These are phyloP conservation scores for Talaromyces wortmannii DNA, from an alignment of 495 filamentous ascomycete genomes.

Conservation along the genomic window DNA sequence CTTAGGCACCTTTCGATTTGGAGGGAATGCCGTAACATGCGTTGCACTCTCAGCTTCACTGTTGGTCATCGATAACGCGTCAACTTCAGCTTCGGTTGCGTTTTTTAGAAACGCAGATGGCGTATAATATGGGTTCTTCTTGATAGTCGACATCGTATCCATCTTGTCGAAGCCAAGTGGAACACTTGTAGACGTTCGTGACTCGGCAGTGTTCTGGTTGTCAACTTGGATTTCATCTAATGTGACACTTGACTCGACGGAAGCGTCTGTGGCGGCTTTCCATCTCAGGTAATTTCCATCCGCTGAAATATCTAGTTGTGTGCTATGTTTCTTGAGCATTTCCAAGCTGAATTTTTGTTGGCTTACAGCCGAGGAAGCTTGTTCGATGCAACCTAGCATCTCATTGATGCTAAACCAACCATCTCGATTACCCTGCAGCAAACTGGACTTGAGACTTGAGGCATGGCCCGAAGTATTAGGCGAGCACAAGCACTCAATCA, in stretches of 20 bases:
- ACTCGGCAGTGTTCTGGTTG: not conserved
- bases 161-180: not conserved
- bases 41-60: constrained; percentile 25
- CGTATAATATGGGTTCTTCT: constrained; percentile 45
- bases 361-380: constrained; percentile 44
- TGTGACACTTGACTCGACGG: not conserved
- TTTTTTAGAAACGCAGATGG: constrained; percentile 22
- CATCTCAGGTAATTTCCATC: constrained; percentile 72
- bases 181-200: not conserved
- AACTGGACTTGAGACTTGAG: not conserved
- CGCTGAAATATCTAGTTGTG: constrained; percentile 61
- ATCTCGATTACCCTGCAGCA: not conserved
- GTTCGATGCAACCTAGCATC: not conserved
- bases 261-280: constrained; percentile 41
- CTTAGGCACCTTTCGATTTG: not conserved
- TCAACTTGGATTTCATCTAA: not conserved
- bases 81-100: constrained; percentile 4
- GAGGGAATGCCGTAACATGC: constrained; percentile 5
- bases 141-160: not conserved
- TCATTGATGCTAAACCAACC: not conserved
- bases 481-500: not conserved
- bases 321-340: constrained; percentile 57
- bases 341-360: constrained; percentile 60
- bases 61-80: constrained; percentile 15
- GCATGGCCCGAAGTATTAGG: not conserved